Conservation (phyloP, 2,329 filamentous ascomycete genomes). For the Tolypocladium inflatum region DNA sequence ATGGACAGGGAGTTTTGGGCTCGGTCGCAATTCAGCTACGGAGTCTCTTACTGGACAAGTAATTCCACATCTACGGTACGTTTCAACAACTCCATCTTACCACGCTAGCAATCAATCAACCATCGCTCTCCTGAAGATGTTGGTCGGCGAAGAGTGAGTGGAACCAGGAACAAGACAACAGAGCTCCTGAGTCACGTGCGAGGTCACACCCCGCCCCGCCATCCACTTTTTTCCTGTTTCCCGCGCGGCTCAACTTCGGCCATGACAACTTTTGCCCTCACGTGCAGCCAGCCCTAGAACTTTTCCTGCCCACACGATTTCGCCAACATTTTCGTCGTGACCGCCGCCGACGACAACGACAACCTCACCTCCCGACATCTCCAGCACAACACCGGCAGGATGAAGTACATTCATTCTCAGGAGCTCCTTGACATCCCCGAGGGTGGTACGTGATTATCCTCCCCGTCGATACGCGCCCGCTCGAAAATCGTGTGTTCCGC, state of each 20-base stretch:
- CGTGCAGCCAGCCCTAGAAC: conserved; percentile 33
- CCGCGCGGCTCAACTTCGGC: conserved; percentile 18
- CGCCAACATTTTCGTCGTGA: conserved; percentile 29
- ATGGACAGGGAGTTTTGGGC: background rate
- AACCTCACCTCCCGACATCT: conserved; percentile 34
- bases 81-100: background rate
- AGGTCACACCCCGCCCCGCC: conserved; percentile 2
- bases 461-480: background rate
- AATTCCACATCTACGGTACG: background rate
- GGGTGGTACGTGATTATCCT: conserved; percentile 64
- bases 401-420: conserved; percentile 99
- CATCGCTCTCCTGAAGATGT: background rate
- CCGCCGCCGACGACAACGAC: conserved; percentile 25
- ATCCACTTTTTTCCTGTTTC: background rate
- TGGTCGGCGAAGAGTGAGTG: background rate
- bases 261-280: conserved; percentile 18
- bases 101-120: background rate
- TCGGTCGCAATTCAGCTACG: background rate
- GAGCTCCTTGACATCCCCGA: conserved; percentile 94
- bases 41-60: background rate
- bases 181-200: background rate
- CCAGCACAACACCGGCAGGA: conserved; percentile 59
- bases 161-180: background rate
- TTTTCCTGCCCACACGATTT: conserved; percentile 35
- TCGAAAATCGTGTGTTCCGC: conserved; percentile 6